These are phyloP conservation scores for Actinomortierella ambigua DNA, from an alignment of 371 early-diverging fungal species.

Conservation along the genomic window DNA sequence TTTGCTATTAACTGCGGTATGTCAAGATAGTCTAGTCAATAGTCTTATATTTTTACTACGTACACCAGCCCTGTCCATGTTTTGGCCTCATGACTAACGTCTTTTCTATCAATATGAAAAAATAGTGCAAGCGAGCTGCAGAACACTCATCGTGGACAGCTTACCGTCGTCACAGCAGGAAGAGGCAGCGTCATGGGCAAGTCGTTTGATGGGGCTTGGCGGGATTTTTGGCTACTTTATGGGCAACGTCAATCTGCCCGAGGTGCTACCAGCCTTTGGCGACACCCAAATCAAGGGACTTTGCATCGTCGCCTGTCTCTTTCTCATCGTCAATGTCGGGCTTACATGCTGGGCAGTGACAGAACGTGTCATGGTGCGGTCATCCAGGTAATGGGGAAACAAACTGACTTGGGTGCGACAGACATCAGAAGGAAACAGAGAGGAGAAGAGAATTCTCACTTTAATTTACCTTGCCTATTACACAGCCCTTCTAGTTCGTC, in stretches of 20 bases:
- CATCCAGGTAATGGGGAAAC: conserved; percentile 23
- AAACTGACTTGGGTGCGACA: too few relatives aligned
- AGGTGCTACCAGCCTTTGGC: conserved; percentile 75
- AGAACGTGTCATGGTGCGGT: conserved; percentile 52
- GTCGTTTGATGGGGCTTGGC: conserved; percentile 89
- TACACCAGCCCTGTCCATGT: not conserved
- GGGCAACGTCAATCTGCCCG: conserved; percentile 84
- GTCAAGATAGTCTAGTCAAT: conserved; percentile 8
- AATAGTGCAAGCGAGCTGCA: conserved; percentile 79
- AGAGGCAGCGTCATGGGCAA: conserved; percentile 89
- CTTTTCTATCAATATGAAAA: not conserved
- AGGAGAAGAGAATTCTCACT: too few relatives aligned
- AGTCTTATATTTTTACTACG: not conserved
- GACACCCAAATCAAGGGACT: conserved; percentile 84
- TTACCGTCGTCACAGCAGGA: conserved; percentile 84
- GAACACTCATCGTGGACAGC: conserved; percentile 90
- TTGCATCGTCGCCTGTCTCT: conserved; percentile 71
- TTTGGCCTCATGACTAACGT: too few relatives aligned
- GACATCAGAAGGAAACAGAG: too few relatives aligned
- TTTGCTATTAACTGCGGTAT: conserved; percentile 89
- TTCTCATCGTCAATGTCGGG: conserved; percentile 63
- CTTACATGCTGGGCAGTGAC: conserved; percentile 72
- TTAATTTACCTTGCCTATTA: not conserved
- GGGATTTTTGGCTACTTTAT: conserved; percentile 87
- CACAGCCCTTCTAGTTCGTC: conserved; percentile 22